phyloP scores from a whole-genome alignment of 169 alveolate species.

The Prorocentrum cordatum region DNA sequence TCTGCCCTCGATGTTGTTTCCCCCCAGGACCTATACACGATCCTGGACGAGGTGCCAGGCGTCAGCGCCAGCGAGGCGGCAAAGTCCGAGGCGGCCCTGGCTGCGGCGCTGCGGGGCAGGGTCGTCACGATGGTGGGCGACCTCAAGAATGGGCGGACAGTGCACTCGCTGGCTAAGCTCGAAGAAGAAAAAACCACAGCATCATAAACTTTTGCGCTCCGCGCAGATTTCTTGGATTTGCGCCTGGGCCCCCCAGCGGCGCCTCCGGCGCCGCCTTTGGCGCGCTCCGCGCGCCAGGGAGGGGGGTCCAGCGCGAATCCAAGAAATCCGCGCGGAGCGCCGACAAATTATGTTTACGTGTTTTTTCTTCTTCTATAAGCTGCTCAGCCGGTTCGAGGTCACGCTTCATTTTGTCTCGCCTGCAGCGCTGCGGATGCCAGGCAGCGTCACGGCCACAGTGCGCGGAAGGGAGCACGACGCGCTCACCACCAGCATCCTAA shows the following conservation, averaged over 20 bases:
- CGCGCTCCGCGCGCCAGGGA: too few relatives aligned
- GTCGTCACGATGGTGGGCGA: slow-evolving; percentile 80
- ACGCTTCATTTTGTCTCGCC: not conserved
- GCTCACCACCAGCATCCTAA: not conserved
- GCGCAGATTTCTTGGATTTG: too few relatives aligned
- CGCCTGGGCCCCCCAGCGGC: too few relatives aligned
- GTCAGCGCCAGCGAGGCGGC: not conserved
- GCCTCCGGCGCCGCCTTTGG: too few relatives aligned
- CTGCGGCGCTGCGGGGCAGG: slow-evolving; percentile 46
- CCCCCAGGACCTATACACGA: not conserved
- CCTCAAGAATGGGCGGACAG: slow-evolving; percentile 80
- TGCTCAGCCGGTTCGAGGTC: not conserved
- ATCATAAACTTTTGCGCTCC: slow-evolving; percentile 76
- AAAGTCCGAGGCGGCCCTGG: not conserved
- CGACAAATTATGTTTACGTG: too few relatives aligned
- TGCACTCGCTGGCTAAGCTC: slow-evolving; percentile 79
- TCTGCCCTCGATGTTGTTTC: not conserved
- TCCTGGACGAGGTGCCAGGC: not conserved
- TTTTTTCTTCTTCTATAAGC: slow-evolving; percentile 71
- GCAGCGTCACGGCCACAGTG: not conserved
- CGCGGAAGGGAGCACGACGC: not conserved
- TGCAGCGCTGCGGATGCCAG: not conserved
- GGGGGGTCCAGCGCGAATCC: too few relatives aligned
- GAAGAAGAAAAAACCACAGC: slow-evolving; percentile 76
- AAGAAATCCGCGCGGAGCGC: too few relatives aligned